Percentiles rank a stretch among this genome's conserved stretches.
Evolutionary conservation across 176 grass and related monocot genomes (phyloP).

Genomic region (Typha latifolia): DNA sequence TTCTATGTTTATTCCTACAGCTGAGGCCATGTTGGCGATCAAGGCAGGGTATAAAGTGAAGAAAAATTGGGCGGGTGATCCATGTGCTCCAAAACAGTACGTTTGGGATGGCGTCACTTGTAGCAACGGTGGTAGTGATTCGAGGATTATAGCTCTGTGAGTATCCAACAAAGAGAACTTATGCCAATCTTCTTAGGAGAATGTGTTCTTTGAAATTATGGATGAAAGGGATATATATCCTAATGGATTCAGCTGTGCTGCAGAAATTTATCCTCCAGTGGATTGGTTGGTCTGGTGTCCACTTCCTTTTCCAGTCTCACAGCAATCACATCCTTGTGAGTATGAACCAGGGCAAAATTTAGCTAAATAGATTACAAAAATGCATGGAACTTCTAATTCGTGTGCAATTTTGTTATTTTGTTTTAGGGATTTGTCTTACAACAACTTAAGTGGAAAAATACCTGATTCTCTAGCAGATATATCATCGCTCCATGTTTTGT

Average conservation of each 20-base stretch:
- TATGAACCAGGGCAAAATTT: too few species aligned
- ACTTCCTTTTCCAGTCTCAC: too few species aligned
- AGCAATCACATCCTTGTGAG: too few species aligned
- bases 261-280: too few species aligned
- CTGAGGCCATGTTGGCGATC: constrained; percentile 6
- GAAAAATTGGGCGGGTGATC: constrained; percentile 25
- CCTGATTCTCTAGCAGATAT: constrained; percentile 36
- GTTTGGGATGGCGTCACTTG: constrained; percentile 15
- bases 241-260: background rate
- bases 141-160: too few species aligned
- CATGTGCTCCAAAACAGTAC: constrained; percentile 10
- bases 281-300: too few species aligned
- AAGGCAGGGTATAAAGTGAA: constrained; percentile 5
- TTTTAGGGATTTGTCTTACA: constrained; percentile 65
- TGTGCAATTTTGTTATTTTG: too few species aligned
- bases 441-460: constrained; percentile 47
- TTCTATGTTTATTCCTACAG: too few species aligned
- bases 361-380: too few species aligned
- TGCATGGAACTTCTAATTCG: too few species aligned
- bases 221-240: background rate
- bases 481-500: constrained; percentile 36
- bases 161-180: background rate
- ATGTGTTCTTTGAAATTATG: background rate
- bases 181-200: background rate
- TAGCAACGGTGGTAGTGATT: too few species aligned